Evolutionary conservation across 2,329 filamentous ascomycete species (phyloP).

Genomic region (Aspergillus quadrilineatus): DNA sequence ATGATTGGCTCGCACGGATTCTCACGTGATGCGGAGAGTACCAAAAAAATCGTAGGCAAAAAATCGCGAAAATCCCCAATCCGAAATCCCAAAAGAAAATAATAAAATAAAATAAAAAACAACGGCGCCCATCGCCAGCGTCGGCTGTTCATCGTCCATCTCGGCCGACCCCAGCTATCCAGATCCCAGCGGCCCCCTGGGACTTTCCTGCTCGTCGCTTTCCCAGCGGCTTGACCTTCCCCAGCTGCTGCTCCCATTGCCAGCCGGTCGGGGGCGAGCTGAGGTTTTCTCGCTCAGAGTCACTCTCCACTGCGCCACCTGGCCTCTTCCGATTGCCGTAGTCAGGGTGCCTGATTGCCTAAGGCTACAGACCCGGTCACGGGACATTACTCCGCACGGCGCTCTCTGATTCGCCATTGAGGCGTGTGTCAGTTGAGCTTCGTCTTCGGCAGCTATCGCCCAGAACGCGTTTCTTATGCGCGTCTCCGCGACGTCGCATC

Average conservation of each 20-base stretch:
- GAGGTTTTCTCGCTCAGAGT: slow-evolving; percentile 7
- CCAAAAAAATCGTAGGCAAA: slow-evolving; percentile 19
- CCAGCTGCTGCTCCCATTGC: slow-evolving; percentile 12
- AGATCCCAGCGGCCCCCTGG: slow-evolving; percentile 3
- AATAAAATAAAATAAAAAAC: slow-evolving; percentile 19
- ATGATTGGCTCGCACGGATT: too few relatives aligned
- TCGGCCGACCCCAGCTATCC: slow-evolving; percentile 14
- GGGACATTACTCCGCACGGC: not conserved
- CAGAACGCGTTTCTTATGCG: slow-evolving; percentile 11
- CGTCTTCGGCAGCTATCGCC: not conserved
- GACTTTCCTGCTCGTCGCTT: not conserved
- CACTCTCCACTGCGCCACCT: slow-evolving; percentile 12
- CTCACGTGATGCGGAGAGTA: slow-evolving; percentile 20
- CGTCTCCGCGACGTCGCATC: slow-evolving; percentile 9
- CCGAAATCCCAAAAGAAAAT: slow-evolving; percentile 19
- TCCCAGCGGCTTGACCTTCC: not conserved
- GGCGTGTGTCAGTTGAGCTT: not conserved
- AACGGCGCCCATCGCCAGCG: slow-evolving; percentile 19
- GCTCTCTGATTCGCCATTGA: slow-evolving; percentile 3
- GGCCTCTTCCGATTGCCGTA: slow-evolving; percentile 14
- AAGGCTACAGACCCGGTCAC: slow-evolving; percentile 2
- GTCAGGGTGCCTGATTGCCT: not conserved
- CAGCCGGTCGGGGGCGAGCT: slow-evolving; percentile 14
- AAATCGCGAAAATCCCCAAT: slow-evolving; percentile 23
- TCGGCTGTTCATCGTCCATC: slow-evolving; percentile 20